Conservation (phyloP, 176 grass and related monocot genomes). For the Hsuehochloa calcarea region DNA sequence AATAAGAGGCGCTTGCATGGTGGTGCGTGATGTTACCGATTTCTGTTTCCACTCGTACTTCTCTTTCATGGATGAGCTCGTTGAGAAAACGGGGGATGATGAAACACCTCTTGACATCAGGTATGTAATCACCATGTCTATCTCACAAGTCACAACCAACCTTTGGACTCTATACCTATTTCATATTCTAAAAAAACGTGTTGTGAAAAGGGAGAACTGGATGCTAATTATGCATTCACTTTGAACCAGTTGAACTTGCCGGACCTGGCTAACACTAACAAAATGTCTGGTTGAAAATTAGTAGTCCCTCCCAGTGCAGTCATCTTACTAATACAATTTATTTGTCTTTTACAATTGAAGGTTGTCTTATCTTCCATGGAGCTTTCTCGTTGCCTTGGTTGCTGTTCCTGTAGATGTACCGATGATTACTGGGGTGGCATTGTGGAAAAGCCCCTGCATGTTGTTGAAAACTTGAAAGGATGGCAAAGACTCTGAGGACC, state of each 20-base stretch:
- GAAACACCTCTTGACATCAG: conserved; percentile 71
- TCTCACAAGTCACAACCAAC: background rate
- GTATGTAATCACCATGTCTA: conserved; percentile 39
- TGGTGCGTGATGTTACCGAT: conserved; percentile 75
- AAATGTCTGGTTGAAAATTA: background rate
- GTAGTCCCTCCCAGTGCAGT: background rate
- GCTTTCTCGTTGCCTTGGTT: conserved; percentile 46
- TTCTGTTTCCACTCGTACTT: conserved; percentile 92
- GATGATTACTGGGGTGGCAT: conserved; percentile 66
- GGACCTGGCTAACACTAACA: background rate
- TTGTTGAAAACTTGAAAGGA: conserved; percentile 83
- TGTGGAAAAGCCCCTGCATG: conserved; percentile 86
- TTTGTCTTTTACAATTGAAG: conserved; percentile 24
- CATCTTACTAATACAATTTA: background rate
- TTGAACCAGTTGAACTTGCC: background rate
- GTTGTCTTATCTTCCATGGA: conserved; percentile 56
- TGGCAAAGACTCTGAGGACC: conserved; percentile 83
- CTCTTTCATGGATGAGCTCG: conserved; percentile 84
- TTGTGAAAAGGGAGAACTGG: background rate
- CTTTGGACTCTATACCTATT: background rate
- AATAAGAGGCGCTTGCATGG: conserved; percentile 52
- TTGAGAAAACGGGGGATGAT: conserved; percentile 55
- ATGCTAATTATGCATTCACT: background rate
- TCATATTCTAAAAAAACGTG: too few relatives aligned
- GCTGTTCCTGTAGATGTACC: conserved; percentile 65